Conservation (phyloP, 75 land plant species). For the Sequoiadendron giganteum region DNA sequence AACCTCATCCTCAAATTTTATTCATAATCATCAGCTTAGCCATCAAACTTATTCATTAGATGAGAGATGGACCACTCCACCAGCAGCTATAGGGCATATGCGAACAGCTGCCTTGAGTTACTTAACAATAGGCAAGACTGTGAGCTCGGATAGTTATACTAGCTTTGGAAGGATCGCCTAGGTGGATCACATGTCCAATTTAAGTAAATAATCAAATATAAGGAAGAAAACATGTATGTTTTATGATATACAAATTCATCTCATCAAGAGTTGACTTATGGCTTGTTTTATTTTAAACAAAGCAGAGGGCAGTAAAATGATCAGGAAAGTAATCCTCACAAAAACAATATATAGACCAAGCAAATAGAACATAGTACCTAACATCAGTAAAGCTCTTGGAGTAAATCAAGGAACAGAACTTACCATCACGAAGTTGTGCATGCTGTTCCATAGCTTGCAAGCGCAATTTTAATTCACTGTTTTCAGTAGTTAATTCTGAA, state of each 20-base stretch:
- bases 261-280: background rate
- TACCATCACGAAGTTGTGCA: constrained; percentile 65
- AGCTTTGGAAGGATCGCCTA: background rate
- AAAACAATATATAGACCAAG: background rate
- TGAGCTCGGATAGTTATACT: background rate
- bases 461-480: constrained; percentile 51
- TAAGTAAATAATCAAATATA: background rate
- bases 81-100: no score
- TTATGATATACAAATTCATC: background rate
- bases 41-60: no score
- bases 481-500: constrained; percentile 46
- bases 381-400: background rate
- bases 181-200: background rate
- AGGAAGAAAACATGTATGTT: background rate
- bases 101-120: no score
- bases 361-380: background rate
- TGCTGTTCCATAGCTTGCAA: constrained; percentile 62
- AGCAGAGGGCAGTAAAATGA: background rate
- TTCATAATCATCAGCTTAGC: no score
- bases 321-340: background rate
- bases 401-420: background rate
- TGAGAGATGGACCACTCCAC: no score
- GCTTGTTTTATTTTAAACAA: background rate
- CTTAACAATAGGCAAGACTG: background rate
- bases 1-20: no score